Conservation (phyloP, 179 eudicot species). For the Dionaea muscipula region DNA sequence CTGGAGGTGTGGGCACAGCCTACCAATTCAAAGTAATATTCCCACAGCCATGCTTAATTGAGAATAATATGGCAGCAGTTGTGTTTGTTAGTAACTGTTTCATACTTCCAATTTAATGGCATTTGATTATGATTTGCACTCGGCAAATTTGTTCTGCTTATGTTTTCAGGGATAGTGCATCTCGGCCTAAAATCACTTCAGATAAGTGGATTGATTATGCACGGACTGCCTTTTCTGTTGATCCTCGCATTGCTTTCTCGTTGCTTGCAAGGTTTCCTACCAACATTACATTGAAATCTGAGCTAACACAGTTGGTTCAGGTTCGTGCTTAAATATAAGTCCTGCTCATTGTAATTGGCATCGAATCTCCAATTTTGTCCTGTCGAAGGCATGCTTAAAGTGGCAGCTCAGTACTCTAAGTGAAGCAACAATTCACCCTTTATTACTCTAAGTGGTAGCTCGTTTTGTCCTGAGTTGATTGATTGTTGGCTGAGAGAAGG, state of each 20-base stretch:
- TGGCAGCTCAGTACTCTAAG: too few species aligned
- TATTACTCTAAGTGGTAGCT: too few species aligned
- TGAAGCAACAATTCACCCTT: too few species aligned
- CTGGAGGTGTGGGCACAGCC: conserved; percentile 99
- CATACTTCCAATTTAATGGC: background rate
- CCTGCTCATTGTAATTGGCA: conserved; percentile 9
- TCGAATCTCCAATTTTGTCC: background rate
- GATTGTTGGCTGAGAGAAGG: too few species aligned
- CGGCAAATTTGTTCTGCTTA: too few species aligned
- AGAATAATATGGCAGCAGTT: background rate
- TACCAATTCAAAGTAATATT: conserved; percentile 53
- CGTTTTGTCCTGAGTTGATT: too few species aligned
- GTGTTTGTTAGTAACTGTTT: background rate
- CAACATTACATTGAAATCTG: conserved; percentile 61
- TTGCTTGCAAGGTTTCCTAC: conserved; percentile 79
- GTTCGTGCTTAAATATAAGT: conserved; percentile 24
- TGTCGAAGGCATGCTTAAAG: too few species aligned
- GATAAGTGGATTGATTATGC: conserved; percentile 93
- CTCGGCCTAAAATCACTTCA: conserved; percentile 66
- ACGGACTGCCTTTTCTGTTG: conserved; percentile 87
- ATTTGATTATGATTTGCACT: background rate
- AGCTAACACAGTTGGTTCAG: conserved; percentile 87
- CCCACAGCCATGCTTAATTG: background rate
- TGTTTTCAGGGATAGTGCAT: conserved; percentile 50
- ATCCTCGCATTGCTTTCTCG: conserved; percentile 81